Evolutionary conservation across 768 basidiomycete genomes (phyloP).

Genomic region (Hemileccinum rubropunctum): DNA sequence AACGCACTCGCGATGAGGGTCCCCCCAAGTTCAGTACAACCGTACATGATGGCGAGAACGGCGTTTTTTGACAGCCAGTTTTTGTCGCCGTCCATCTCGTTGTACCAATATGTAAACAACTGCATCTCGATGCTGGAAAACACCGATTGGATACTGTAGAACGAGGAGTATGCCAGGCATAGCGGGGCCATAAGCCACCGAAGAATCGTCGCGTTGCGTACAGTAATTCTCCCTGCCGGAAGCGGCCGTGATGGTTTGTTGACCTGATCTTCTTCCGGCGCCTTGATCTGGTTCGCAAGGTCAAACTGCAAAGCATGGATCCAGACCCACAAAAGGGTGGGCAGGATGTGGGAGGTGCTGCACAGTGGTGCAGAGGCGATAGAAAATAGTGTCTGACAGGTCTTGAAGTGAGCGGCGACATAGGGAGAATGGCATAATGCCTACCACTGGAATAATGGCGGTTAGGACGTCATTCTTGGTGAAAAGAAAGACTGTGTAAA

Average conservation of each 20-base stretch:
- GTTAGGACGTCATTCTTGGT: slow-evolving; percentile 47
- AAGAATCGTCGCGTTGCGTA: slow-evolving; percentile 32
- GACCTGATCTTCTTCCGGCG: slow-evolving; percentile 39
- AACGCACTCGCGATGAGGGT: slow-evolving; percentile 38
- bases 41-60: slow-evolving; percentile 38
- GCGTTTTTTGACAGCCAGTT: slow-evolving; percentile 39
- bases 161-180: slow-evolving; percentile 34
- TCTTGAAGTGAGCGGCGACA: background rate
- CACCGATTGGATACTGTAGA: slow-evolving; percentile 32
- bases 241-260: slow-evolving; percentile 48
- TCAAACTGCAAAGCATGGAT: slow-evolving; percentile 43
- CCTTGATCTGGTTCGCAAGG: slow-evolving; percentile 42
- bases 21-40: slow-evolving; percentile 37
- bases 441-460: slow-evolving; percentile 44
- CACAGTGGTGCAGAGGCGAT: slow-evolving; percentile 31
- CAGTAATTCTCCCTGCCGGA: slow-evolving; percentile 40
- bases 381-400: slow-evolving; percentile 34
- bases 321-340: slow-evolving; percentile 42
- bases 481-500: slow-evolving; percentile 38
- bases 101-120: slow-evolving; percentile 35
- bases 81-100: slow-evolving; percentile 36
- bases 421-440: slow-evolving; percentile 2
- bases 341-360: slow-evolving; percentile 12
- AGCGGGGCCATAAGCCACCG: slow-evolving; percentile 35
- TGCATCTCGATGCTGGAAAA: slow-evolving; percentile 34